Conservation (phyloP, 2,329 filamentous ascomycete species). For the Mycosphaerelloides madeirae region DNA sequence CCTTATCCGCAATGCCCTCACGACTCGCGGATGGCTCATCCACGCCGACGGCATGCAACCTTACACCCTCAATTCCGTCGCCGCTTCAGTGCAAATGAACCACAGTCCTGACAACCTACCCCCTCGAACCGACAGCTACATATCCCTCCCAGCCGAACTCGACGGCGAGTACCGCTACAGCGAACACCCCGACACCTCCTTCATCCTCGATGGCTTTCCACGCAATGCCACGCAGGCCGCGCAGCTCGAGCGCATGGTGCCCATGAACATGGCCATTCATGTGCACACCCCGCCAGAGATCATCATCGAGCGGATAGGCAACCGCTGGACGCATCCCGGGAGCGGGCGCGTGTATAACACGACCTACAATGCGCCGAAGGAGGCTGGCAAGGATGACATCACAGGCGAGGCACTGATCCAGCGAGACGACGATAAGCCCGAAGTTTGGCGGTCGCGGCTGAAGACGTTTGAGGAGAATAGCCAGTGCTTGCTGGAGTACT, state of each 20-base stretch:
- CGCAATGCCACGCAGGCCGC: conserved; percentile 76
- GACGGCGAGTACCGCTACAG: conserved; percentile 45
- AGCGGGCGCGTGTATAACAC: conserved; percentile 95
- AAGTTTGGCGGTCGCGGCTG: conserved; percentile 76
- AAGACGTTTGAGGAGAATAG: conserved; percentile 84
- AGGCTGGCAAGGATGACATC: conserved; percentile 77
- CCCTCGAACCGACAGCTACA: conserved; percentile 32
- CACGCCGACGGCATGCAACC: conserved; percentile 39
- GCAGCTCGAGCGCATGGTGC: conserved; percentile 72
- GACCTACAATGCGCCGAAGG: conserved; percentile 79
- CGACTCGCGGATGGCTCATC: conserved; percentile 74
- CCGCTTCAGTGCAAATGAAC: conserved; percentile 28
- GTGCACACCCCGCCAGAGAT: conserved; percentile 80
- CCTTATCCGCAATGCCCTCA: conserved; percentile 85
- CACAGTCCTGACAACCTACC: conserved; percentile 16
- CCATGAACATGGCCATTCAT: conserved; percentile 91
- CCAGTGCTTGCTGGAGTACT: conserved; percentile 79
- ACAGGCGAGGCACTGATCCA: conserved; percentile 83
- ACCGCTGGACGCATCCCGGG: conserved; percentile 87
- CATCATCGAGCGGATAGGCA: conserved; percentile 82
- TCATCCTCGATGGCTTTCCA: conserved; percentile 94
- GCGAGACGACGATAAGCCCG: conserved; percentile 78
- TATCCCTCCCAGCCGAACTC: conserved; percentile 33
- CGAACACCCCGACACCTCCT: conserved; percentile 74
- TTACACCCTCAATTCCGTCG: conserved; percentile 39